Evolutionary conservation across 371 early-diverging fungal species (phyloP), one percentile per base, ranked within the genome.

Genomic region (Lichtheimia ramosa): DNA sequence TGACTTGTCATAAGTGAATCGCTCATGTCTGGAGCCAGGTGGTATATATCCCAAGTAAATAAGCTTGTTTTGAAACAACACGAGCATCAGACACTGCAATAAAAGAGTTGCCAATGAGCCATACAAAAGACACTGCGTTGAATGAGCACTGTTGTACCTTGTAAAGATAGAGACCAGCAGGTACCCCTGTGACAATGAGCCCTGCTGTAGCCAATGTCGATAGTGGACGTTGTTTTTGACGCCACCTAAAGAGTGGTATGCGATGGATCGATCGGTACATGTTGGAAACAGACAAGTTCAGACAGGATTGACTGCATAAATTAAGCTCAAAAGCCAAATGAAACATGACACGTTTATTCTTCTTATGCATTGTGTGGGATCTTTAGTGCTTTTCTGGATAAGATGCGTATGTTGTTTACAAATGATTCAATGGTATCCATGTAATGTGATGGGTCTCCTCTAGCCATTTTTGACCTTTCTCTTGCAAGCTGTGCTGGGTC

Each of bases 401-500:
- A 54, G 25, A 80, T 56, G 42, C 85, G 68, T 28, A 85, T 69
- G 54, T 87, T 87, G 62, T 85, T 82, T n/a, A 87, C 66, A 73
- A 87, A 83, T 5, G 61, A 51, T 18, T 81, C 83, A 15, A 85
- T 71, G 51, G 81, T 71, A 6, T 76, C 73, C 52, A 72, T 52
- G 61, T 79, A 84, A 4, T 76, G 72, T 25, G 86, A 83, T 15
- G 63, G 61, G 42, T 76, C 74, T 48, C 62, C 63, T 54, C 68
- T 71, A 12, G 68, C 71, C 21, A 71, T 50, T 28, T 72, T 77
- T 3, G 51, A 21, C n/a, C 72, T 65, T 56, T 84, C 85, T 7
- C 43, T 54, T 1, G 68, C 67, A 24, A 87, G 52, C 16, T 63
- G 28, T 14, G 42, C 59, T 23, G 83, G 66, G 41, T 84, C 72